These are phyloP conservation scores for Micromonas pusilla DNA, from an alignment of 139 green algal species.

Conservation along the genomic window DNA sequence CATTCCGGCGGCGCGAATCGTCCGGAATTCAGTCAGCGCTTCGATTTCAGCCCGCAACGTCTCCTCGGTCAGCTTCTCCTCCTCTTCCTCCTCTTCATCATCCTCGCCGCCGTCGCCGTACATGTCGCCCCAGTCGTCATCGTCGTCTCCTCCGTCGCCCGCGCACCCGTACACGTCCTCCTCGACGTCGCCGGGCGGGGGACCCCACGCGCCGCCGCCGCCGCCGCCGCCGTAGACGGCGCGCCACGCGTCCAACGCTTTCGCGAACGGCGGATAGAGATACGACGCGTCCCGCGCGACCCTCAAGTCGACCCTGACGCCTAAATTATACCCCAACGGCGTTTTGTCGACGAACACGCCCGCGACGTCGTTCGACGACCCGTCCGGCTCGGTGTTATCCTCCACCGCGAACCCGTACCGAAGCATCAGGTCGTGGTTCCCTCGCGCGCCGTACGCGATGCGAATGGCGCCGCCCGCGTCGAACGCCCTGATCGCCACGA, in stretches of 20 bases:
- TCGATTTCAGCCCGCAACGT: no score
- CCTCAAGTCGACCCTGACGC: no score
- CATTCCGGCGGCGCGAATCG: no score
- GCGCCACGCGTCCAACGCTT: not conserved
- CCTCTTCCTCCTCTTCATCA: not conserved
- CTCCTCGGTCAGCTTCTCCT: no score
- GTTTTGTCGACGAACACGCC: not conserved
- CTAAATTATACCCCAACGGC: not conserved
- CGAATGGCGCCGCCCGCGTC: not conserved
- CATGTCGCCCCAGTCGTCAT: not conserved
- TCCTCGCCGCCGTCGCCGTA: not conserved
- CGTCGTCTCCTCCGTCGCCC: not conserved
- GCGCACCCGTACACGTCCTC: not conserved
- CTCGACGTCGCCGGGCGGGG: not conserved
- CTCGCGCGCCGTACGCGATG: slow-evolving; percentile 7
- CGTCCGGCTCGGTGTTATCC: slow-evolving; percentile 2
- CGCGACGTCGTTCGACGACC: not conserved
- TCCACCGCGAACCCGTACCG: not conserved
- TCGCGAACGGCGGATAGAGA: not conserved
- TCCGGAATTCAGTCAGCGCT: no score
- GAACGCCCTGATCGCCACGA: not conserved
- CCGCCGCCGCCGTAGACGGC: not conserved
- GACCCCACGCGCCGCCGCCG: not conserved
- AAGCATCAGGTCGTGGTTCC: not conserved
- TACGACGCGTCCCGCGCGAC: not conserved